Percentiles rank a stretch among this genome's conserved stretches.
These are phyloP conservation scores for Botrytis paeoniae DNA, from an alignment of 2,329 filamentous ascomycete species.

Conservation along the genomic window DNA sequence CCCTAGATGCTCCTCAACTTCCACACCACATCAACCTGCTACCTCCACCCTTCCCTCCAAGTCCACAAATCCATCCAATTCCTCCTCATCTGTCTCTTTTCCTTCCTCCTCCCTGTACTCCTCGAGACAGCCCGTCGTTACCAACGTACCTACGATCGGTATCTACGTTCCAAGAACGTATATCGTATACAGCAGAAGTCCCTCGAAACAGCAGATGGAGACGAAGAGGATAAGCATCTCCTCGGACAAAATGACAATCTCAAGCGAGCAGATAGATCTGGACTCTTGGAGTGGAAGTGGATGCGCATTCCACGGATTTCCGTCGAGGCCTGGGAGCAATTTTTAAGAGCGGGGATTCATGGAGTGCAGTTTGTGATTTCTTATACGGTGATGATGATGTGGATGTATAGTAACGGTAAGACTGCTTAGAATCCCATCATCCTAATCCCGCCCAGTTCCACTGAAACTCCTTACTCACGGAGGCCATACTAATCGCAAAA, in stretches of 20 bases:
- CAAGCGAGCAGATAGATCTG: neutral
- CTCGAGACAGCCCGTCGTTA: conserved; percentile 28
- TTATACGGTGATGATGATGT: conserved; percentile 28
- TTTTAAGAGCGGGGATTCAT: conserved; percentile 25
- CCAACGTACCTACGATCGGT: conserved; percentile 27
- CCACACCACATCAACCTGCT: conserved; percentile 30
- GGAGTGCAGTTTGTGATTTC: conserved; percentile 27
- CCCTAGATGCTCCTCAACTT: conserved; percentile 32
- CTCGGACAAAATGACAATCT: neutral
- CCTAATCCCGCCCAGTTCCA: neutral
- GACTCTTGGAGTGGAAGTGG: neutral
- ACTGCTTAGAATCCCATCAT: neutral
- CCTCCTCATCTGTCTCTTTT: conserved; percentile 27
- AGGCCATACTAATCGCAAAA: conserved; percentile 1
- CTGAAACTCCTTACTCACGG: neutral
- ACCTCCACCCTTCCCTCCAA: conserved; percentile 27
- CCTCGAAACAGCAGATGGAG: conserved; percentile 21
- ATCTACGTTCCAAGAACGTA: conserved; percentile 18
- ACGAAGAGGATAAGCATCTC: conserved; percentile 27
- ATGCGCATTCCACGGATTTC: neutral
- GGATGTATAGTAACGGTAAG: conserved; percentile 33
- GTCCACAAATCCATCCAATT: conserved; percentile 28
- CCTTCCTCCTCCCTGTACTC: conserved; percentile 29
- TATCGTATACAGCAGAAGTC: neutral
- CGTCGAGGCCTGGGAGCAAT: conserved; percentile 22